These are phyloP conservation scores for Lachnellula cervina DNA, from an alignment of 2,329 filamentous ascomycete species.

Conservation along the genomic window DNA sequence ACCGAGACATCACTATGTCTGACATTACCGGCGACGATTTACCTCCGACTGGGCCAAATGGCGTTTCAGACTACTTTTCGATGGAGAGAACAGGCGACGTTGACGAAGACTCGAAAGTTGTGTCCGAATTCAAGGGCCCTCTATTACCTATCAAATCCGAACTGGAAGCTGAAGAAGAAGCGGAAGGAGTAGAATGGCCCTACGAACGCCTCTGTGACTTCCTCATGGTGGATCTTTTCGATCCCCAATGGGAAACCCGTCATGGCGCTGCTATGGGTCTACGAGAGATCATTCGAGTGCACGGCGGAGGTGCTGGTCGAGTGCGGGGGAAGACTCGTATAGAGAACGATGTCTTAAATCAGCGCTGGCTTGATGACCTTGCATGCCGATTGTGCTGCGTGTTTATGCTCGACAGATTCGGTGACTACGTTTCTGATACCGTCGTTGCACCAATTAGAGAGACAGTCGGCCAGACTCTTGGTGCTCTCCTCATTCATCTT, in stretches of 20 bases:
- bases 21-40: conserved; percentile 53
- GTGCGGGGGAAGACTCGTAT: conserved; percentile 60
- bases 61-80: conserved; percentile 80
- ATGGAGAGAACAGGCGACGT: conserved; percentile 71
- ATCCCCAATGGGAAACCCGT: conserved; percentile 88
- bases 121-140: conserved; percentile 91
- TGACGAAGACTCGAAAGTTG: conserved; percentile 87
- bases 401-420: conserved; percentile 95
- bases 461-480: conserved; percentile 89
- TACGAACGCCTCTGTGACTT: conserved; percentile 93
- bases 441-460: conserved; percentile 95
- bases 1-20: conserved; percentile 40
- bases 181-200: conserved; percentile 84
- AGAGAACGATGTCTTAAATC: conserved; percentile 77
- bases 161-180: conserved; percentile 70
- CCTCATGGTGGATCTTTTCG: conserved; percentile 88
- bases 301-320: conserved; percentile 83
- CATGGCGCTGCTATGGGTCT: conserved; percentile 95
- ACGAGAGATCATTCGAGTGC: conserved; percentile 85
- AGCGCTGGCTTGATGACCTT: conserved; percentile 85
- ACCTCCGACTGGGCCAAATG: conserved; percentile 52
- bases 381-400: conserved; percentile 94
- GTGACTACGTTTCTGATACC: conserved; percentile 95
- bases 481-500: conserved; percentile 81
- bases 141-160: conserved; percentile 78